Base-by-base conservation (phyloP, 345 rosid genomes). In the Bruguiera parviflora region DNA sequence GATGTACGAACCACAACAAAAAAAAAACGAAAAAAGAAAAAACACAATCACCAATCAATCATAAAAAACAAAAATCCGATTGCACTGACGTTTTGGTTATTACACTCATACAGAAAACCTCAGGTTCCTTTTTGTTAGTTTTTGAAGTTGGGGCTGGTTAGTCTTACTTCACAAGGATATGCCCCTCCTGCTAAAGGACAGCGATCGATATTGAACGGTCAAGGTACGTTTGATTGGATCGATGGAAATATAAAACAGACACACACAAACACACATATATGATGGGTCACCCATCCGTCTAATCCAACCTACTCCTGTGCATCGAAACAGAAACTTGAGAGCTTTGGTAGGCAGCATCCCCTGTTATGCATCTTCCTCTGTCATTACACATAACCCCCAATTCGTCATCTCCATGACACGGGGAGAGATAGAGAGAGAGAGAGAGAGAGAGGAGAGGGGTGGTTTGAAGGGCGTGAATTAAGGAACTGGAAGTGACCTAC, bases 211-310 rank as follows among this genome's bases (percentile, higher is more conserved):
- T 66, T 64, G 66, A 77, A 59, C 25, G 80, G 66, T 77, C 56
- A 56, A 55, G 70, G 46, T 9, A 39, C 46, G 56, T 71, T 71
- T 59, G 75, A 72, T 66, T 69, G 64, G 77, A 66, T 64, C 22
- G 73, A 53, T 58, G n/a, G 72, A 63, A 46, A n/a, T 22, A 13
- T 20, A 67, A 53, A 1, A 33, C 6, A 33, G 0, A 6, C 35
- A 33, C 8, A 33, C 35, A 33, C 1, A 33, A 8, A 33, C 19
- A 35, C 9, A 56, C 5, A 57, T 35, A 55, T 2, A 22, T 25
- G 27, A 21, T 56, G 59, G 11, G 59, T 22, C 29, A 56, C 28
- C 29, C 59, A 56, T 56, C 29, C 16, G 59, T 56, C 59, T 56
- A 56, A 56, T 56, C 59, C 22, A 56, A 43, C 11, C 47, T 22